Base-by-base conservation (phyloP, 441 rosid genomes). In the Jatropha podagrica region DNA sequence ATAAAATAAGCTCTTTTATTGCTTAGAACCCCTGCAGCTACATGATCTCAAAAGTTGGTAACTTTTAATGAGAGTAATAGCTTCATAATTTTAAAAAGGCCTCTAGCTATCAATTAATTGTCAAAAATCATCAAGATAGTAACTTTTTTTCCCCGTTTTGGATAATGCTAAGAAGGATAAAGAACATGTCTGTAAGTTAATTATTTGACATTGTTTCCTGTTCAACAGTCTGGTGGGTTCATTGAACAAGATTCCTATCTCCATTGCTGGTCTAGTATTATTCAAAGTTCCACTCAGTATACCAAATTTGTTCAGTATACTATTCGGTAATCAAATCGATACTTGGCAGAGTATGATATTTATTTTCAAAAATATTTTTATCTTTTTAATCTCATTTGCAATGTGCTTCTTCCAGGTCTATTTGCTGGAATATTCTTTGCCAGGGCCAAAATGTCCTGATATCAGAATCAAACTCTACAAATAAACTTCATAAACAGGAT, bases 211-310 rank as follows among this genome's bases (percentile, higher is more conserved):
- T 63, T 73, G 49, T 74, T 65, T 60, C 69, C 54, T 27, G 48
- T 80, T 74, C 59, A 75, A 55, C 90, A 95, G 99, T 72, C 82
- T 95, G 77, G 99, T 95, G 71, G 98, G 99, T 80, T 95, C 99
- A 61, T 78, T 95, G 69, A 95, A 95, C 91, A 91, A 95, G 89
- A 88, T 95, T 83, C 99, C 99, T 0, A 81, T 95, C 73, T 95
- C 99, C 20, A 55, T 95, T 64, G 90, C 90, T 70, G 99, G 98
- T 76, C 82, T 95, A 32, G 76, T 86, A 23, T 68, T 89, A 85
- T 95, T 95, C 96, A 80, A 88, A 7, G 97, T 90, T 79, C 97
- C 97, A 23, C 82, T 91, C 60, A 91, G 91, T 78, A 68, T 89
- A 61, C 81, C 97, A 52, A 95, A 87, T 78, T 62, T 87, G 80